phyloP scores from a whole-genome alignment of 176 grass and related monocot genomes.

The Juncus effusus region DNA sequence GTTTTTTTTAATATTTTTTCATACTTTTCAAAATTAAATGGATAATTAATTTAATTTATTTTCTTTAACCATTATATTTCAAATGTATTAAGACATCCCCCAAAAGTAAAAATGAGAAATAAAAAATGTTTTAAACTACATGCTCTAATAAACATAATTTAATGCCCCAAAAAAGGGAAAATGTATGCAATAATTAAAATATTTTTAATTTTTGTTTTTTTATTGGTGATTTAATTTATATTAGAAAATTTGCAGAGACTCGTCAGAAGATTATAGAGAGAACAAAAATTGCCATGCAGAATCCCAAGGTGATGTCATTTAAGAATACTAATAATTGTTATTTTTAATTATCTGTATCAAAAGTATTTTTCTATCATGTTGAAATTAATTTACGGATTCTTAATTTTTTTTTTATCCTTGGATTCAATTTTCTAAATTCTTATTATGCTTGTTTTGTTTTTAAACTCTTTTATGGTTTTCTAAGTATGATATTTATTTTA shows the following conservation, averaged over 20 bases:
- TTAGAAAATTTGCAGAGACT: slow-evolving; percentile 60
- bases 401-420: neutral
- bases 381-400: too few relatives aligned
- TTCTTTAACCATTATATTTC: neutral
- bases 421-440: neutral
- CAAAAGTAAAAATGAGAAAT: too few relatives aligned
- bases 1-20: slow-evolving; percentile 23
- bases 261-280: slow-evolving; percentile 68
- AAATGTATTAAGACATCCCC: neutral
- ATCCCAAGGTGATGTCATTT: slow-evolving; percentile 99
- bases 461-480: neutral
- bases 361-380: neutral
- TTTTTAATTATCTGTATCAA: too few relatives aligned
- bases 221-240: slow-evolving; percentile 16
- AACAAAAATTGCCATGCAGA: slow-evolving; percentile 96
- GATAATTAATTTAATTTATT: neutral
- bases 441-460: neutral
- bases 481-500: too few relatives aligned
- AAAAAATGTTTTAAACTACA: too few relatives aligned
- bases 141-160: too few relatives aligned
- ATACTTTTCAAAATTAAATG: neutral
- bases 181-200: neutral
- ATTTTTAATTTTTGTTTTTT: slow-evolving; percentile 7
- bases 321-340: slow-evolving; percentile 42
- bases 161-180: too few relatives aligned